Percentiles rank a stretch among this genome's conserved stretches.
Evolutionary conservation across 169 alveolate species (phyloP).

Genomic region (Cryptosporidium tyzzeri): DNA sequence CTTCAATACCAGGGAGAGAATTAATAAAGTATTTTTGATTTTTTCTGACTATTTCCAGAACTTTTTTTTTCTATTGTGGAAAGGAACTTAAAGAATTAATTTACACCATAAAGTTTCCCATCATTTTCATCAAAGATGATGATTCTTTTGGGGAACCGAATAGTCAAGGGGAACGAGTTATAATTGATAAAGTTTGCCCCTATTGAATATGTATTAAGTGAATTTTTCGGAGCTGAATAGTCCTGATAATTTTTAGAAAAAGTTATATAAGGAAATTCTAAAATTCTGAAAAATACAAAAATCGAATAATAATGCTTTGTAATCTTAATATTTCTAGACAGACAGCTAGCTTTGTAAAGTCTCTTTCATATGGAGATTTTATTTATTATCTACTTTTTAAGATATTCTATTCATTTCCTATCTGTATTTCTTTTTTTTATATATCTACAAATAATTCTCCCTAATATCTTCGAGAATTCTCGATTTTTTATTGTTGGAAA

Average conservation of each 20-base stretch:
- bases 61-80: not conserved
- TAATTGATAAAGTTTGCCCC: not conserved
- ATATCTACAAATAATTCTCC: not conserved
- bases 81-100: constrained; percentile 1
- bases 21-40: not conserved
- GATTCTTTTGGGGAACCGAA: not conserved
- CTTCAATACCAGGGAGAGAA: not conserved
- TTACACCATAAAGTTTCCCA: not conserved
- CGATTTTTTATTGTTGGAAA: too few species aligned
- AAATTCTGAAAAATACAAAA: not conserved
- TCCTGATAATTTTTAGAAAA: not conserved
- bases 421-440: not conserved
- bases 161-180: not conserved
- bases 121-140: not conserved
- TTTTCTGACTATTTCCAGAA: not conserved
- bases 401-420: not conserved
- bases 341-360: not conserved
- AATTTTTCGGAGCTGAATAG: not conserved
- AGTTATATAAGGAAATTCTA: not conserved
- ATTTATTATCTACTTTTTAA: not conserved
- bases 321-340: not conserved
- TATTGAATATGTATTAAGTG: not conserved
- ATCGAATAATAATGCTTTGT: not conserved
- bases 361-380: not conserved
- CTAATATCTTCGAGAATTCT: too few species aligned